Percentiles rank a stretch among this genome's conserved stretches.
Conservation (phyloP, 2,329 filamentous ascomycete genomes). For the Alternaria incomplexa region DNA sequence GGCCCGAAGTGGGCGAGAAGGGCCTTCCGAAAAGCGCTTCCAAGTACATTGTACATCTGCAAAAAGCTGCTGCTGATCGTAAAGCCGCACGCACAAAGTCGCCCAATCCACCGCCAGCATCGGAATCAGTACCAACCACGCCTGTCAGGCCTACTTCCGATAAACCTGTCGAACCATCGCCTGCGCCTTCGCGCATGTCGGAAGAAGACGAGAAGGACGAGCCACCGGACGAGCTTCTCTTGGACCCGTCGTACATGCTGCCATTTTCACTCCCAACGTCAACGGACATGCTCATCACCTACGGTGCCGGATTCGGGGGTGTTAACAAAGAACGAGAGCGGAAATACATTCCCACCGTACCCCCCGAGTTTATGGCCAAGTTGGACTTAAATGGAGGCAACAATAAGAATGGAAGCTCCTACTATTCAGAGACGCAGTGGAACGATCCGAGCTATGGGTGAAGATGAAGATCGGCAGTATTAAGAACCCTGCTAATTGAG, state of each 20-base stretch:
- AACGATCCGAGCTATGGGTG: slow-evolving; percentile 44
- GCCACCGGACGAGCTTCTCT: slow-evolving; percentile 74
- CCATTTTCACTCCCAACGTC: slow-evolving; percentile 95
- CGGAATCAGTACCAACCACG: slow-evolving; percentile 39
- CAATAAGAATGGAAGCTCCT: slow-evolving; percentile 39
- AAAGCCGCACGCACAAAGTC: slow-evolving; percentile 44
- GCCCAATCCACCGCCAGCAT: slow-evolving; percentile 46
- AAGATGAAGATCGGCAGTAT: slow-evolving; percentile 12
- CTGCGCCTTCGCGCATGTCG: slow-evolving; percentile 41
- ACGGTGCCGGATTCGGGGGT: slow-evolving; percentile 92
- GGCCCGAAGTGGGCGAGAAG: slow-evolving; percentile 94
- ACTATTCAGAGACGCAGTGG: slow-evolving; percentile 43
- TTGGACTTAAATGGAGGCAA: slow-evolving; percentile 66
- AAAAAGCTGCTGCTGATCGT: slow-evolving; percentile 70
- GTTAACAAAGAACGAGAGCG: slow-evolving; percentile 88
- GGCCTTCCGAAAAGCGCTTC: slow-evolving; percentile 84
- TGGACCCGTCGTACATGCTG: slow-evolving; percentile 90
- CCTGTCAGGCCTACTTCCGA: slow-evolving; percentile 37
- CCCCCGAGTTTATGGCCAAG: slow-evolving; percentile 89
- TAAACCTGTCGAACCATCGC: slow-evolving; percentile 34
- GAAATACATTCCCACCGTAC: slow-evolving; percentile 95
- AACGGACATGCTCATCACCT: slow-evolving; percentile 96
- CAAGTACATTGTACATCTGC: slow-evolving; percentile 81
- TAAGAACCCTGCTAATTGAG: slow-evolving; percentile 6
- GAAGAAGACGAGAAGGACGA: slow-evolving; percentile 69